A percentile compares a stretch with the other conserved stretches of the same genome.
Evolutionary conservation across 495 filamentous ascomycete species (phyloP).

Genomic region (Penicillium bialowiezense): DNA sequence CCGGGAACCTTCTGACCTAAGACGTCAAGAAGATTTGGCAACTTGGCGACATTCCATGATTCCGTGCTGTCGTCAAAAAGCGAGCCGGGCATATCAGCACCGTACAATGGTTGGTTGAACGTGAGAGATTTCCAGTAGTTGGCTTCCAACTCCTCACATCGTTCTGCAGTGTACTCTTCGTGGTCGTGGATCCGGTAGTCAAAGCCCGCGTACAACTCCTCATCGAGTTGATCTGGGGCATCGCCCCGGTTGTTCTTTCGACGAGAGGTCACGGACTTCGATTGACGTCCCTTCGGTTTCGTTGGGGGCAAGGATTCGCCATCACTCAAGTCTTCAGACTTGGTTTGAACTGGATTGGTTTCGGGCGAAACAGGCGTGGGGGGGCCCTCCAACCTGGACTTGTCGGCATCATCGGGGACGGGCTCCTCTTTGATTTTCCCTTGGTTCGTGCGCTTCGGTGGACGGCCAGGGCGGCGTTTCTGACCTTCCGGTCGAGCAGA

Average conservation of each 20-base stretch:
- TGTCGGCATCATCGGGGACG: conserved; percentile 37
- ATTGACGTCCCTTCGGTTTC: conserved; percentile 52
- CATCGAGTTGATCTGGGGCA: conserved; percentile 67
- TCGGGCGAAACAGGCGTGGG: conserved; percentile 54
- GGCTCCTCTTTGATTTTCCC: conserved; percentile 48
- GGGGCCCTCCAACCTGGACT: conserved; percentile 42
- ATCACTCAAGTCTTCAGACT: conserved; percentile 48
- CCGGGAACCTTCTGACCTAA: conserved; percentile 93
- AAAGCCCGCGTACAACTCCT: conserved; percentile 81
- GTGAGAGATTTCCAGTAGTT: conserved; percentile 96
- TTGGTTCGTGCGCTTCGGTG: conserved; percentile 41
- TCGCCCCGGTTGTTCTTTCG: conserved; percentile 79
- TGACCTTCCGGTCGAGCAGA: conserved; percentile 33
- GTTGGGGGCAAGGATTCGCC: conserved; percentile 46
- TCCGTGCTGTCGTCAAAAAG: conserved; percentile 88
- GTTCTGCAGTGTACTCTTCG: conserved; percentile 79
- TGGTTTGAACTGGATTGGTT: conserved; percentile 44
- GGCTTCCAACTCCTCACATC: conserved; percentile 90
- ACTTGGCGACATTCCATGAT: conserved; percentile 89
- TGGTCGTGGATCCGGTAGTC: conserved; percentile 82
- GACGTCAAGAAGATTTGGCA: conserved; percentile 91
- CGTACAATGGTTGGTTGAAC: conserved; percentile 91
- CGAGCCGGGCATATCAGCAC: conserved; percentile 93
- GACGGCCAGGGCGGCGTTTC: conserved; percentile 47
- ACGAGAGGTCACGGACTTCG: conserved; percentile 62